Conservation (phyloP, 2,329 filamentous ascomycete species). For the Sporothrix humicola region DNA sequence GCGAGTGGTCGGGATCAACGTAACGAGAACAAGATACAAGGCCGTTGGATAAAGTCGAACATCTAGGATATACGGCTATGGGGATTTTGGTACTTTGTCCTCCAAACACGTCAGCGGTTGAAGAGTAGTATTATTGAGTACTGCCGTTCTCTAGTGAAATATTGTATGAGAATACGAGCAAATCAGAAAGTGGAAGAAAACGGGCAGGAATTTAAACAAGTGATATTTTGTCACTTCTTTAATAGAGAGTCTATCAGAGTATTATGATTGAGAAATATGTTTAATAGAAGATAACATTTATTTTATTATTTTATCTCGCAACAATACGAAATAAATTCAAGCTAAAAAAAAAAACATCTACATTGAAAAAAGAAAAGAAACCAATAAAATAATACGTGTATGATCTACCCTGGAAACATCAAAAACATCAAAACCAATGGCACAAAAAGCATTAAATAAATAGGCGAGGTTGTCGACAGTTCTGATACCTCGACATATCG, state of each 20-base stretch:
- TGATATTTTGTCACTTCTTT: too few species aligned
- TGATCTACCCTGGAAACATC: background rate
- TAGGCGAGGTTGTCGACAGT: background rate
- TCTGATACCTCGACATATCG: background rate
- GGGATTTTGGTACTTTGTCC: background rate
- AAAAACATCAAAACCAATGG: background rate
- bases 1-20: too few species aligned
- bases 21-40: too few species aligned
- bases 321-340: too few species aligned
- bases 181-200: background rate
- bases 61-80: background rate
- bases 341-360: background rate
- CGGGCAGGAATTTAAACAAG: too few species aligned
- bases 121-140: background rate
- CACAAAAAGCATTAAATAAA: background rate
- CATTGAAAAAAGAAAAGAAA: background rate
- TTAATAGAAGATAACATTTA: background rate
- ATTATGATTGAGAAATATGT: background rate
- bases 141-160: background rate
- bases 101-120: background rate
- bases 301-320: background rate
- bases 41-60: too few species aligned
- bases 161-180: background rate
- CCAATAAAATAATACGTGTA: background rate
- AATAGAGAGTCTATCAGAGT: background rate